Base-by-base conservation (phyloP, 1,284 basidiomycete genomes). In the Austroboletus niveus region DNA sequence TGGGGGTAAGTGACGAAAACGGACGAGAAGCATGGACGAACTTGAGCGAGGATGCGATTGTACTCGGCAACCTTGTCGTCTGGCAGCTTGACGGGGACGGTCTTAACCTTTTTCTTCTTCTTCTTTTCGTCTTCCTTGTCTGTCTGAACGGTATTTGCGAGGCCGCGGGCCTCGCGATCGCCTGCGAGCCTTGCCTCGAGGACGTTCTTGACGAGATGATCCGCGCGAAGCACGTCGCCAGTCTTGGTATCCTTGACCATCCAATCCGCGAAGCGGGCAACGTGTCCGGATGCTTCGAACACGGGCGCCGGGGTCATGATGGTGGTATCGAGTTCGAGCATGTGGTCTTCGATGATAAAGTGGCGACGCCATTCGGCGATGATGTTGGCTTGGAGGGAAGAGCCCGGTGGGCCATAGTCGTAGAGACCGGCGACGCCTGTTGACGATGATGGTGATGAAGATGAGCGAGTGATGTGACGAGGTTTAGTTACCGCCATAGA, bases 261-360 rank as follows among this genome's bases (percentile, higher is more conserved):
- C 95, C 95, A 99, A 69, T 99, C 97, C 17, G 96, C 91, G 67
- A 99, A 99, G 64, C 96, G 87, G 56, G 96, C 96, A 52, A 99
- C 97, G 74, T 99, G 97, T 34, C 97, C 97, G 31, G 94, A 98
- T 0, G 96, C 90, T 73, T 98, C 96, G 71, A 99, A 95, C 6
- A 99, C 96, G 14, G 95, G 81, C 1, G 91, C 82, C 29, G 95
- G 88, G 0, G 96, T 99, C 88, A 99, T 96, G 73, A 97, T 89
- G 39, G 97, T 98, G 29, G 95, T 98, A 69, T 99, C 96, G 59
- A 99, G 84, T 74, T 99, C 96, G 62, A 97, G 87, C 97, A 99
- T 99, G 75, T 94, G 87, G 69, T 99, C 96, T 66, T 98, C 93
- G 65, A 99, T 82, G 75, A 99, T 98, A 70, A 98, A 99, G 75